Conservation (phyloP, 306 rosid species). For the Hippophae rhamnoides region DNA sequence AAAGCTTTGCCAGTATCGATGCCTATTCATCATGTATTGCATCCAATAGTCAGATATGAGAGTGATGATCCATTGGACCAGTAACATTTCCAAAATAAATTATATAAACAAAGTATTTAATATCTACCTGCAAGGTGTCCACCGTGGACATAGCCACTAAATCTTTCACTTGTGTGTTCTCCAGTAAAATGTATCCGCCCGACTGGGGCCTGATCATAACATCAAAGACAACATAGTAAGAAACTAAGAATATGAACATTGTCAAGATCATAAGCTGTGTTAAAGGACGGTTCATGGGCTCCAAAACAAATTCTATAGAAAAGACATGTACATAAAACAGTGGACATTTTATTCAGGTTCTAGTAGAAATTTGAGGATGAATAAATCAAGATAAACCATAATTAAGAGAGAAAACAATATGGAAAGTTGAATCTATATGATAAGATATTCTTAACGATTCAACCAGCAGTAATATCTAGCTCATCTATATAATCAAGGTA, state of each 20-base stretch:
- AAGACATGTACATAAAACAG: too few relatives aligned
- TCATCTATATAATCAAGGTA: too few relatives aligned
- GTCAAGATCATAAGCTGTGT: background rate
- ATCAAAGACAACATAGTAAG: background rate
- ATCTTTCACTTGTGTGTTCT: conserved; percentile 86
- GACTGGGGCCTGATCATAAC: conserved; percentile 51
- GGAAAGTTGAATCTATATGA: too few relatives aligned
- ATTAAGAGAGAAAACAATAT: too few relatives aligned
- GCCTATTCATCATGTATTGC: conserved; percentile 35
- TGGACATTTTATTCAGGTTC: too few relatives aligned
- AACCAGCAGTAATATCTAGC: too few relatives aligned
- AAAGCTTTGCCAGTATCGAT: conserved; percentile 68
- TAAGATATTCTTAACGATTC: too few relatives aligned
- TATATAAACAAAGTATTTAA: conserved; percentile 1
- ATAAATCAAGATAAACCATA: too few relatives aligned
- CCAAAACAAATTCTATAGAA: too few relatives aligned
- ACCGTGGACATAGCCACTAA: conserved; percentile 88
- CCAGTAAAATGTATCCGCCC: conserved; percentile 81
- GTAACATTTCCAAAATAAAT: background rate
- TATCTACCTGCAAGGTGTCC: conserved; percentile 74
- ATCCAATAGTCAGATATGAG: conserved; percentile 2
- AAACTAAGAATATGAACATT: background rate
- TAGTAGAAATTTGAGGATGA: too few relatives aligned
- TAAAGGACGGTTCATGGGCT: too few relatives aligned
- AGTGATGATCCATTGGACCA: background rate